Conservation (phyloP, 768 basidiomycete species). For the Termitomyces titanicus region DNA sequence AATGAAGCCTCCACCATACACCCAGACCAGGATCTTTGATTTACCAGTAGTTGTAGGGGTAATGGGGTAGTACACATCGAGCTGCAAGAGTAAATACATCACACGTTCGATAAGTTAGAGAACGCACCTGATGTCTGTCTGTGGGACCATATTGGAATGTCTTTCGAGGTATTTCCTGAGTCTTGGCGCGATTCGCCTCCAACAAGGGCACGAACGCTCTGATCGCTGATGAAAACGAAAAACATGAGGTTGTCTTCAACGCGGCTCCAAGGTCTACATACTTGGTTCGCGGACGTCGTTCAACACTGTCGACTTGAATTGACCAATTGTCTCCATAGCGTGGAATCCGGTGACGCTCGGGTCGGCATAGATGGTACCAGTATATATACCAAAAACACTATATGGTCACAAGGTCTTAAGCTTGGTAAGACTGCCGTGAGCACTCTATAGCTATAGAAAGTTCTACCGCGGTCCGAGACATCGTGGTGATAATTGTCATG, state of each 20-base stretch:
- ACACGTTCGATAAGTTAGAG: neutral
- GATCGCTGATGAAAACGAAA: neutral
- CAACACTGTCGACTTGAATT: constrained; percentile 27
- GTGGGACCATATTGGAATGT: constrained; percentile 55
- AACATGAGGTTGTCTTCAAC: neutral
- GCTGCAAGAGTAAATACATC: constrained; percentile 27
- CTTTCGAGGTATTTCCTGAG: constrained; percentile 43
- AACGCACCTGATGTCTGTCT: constrained; percentile 46
- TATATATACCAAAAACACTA: neutral
- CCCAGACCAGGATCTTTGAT: constrained; percentile 55
- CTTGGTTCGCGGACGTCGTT: constrained; percentile 29
- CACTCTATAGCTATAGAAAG: too few species aligned
- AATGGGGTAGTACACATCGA: constrained; percentile 64
- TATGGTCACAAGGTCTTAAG: neutral
- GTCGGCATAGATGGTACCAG: neutral
- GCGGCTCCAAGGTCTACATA: constrained; percentile 16
- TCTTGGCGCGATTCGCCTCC: constrained; percentile 41
- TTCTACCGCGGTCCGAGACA: too few species aligned
- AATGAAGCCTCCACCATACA: constrained; percentile 66
- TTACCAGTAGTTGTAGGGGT: constrained; percentile 18
- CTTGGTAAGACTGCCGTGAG: too few species aligned
- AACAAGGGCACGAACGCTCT: constrained; percentile 34
- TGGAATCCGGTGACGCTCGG: neutral
- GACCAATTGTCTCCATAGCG: constrained; percentile 33
- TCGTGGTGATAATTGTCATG: too few species aligned